These are phyloP conservation scores for Friedmanniomyces endolithicus DNA, from an alignment of 495 filamentous ascomycete genomes.

Conservation along the genomic window DNA sequence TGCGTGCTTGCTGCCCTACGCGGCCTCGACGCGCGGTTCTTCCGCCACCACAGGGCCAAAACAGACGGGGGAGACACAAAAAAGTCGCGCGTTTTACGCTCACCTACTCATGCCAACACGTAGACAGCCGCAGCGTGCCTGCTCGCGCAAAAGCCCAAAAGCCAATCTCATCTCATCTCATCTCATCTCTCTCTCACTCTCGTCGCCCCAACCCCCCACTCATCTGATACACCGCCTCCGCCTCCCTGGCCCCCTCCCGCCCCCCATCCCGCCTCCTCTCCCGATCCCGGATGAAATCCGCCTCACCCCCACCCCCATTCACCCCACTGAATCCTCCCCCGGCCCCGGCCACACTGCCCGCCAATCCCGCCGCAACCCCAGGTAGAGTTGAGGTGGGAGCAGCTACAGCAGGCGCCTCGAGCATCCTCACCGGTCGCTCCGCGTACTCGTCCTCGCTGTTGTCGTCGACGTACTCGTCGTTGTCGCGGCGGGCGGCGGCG, in stretches of 20 bases:
- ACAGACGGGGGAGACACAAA: too few species aligned
- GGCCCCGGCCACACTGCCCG: background rate
- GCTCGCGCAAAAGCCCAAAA: too few species aligned
- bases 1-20: too few species aligned
- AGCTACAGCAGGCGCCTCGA: conserved; percentile 12
- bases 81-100: too few species aligned
- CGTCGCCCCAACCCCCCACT: conserved; percentile 9
- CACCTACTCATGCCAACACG: too few species aligned
- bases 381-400: too few species aligned
- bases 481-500: conserved; percentile 4
- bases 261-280: background rate
- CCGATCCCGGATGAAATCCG: conserved; percentile 13
- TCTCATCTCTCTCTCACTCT: background rate
- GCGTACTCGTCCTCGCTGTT: conserved; percentile 13
- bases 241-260: conserved; percentile 11
- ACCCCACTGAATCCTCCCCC: background rate
- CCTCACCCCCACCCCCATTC: background rate
- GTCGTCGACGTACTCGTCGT: conserved; percentile 14
- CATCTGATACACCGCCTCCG: conserved; percentile 1
- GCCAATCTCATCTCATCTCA: too few species aligned
- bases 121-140: too few species aligned
- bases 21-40: too few species aligned
- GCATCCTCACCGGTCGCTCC: conserved; percentile 7
- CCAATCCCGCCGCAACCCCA: too few species aligned
- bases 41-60: too few species aligned